phyloP scores from a whole-genome alignment of 2,329 filamentous ascomycete genomes.

The Sordariomycetes sp. region DNA sequence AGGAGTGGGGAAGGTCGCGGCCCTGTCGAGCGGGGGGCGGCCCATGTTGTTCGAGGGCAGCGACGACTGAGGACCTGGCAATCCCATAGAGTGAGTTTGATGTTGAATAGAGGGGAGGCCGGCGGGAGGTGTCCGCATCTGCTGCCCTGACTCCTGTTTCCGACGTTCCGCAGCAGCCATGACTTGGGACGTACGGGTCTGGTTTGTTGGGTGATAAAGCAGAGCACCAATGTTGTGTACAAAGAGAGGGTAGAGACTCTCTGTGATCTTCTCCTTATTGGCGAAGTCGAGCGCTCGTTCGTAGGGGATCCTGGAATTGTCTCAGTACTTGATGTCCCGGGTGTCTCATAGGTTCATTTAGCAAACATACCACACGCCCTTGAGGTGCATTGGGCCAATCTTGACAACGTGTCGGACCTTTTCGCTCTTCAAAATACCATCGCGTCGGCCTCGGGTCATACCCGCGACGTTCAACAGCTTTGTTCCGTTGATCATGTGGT shows the following conservation, averaged over 20 bases:
- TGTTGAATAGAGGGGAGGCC: constrained; percentile 61
- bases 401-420: constrained; percentile 96
- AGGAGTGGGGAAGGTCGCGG: constrained; percentile 89
- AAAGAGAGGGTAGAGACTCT: constrained; percentile 88
- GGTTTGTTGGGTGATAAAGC: constrained; percentile 88
- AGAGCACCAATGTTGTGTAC: constrained; percentile 94
- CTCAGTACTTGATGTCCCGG: constrained; percentile 10
- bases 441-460: constrained; percentile 91
- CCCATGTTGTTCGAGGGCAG: constrained; percentile 61
- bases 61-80: constrained; percentile 47
- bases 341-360: constrained; percentile 9
- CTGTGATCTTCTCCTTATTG: constrained; percentile 99
- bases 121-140: constrained; percentile 36
- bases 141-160: constrained; percentile 60
- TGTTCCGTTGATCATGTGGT: constrained; percentile 98
- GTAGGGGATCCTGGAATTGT: constrained; percentile 75
- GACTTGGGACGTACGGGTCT: constrained; percentile 71
- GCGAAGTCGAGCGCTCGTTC: constrained; percentile 96
- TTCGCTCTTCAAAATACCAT: constrained; percentile 96
- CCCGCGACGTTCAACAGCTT: constrained; percentile 95
- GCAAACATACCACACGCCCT: constrained; percentile 79
- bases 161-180: constrained; percentile 78
- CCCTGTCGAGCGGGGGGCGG: constrained; percentile 71
- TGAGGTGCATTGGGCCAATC: constrained; percentile 97
- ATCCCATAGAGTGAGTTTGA: constrained; percentile 40